Conservation (phyloP, 2,329 filamentous ascomycete species). For the Aureobasidium mangrovei region DNA sequence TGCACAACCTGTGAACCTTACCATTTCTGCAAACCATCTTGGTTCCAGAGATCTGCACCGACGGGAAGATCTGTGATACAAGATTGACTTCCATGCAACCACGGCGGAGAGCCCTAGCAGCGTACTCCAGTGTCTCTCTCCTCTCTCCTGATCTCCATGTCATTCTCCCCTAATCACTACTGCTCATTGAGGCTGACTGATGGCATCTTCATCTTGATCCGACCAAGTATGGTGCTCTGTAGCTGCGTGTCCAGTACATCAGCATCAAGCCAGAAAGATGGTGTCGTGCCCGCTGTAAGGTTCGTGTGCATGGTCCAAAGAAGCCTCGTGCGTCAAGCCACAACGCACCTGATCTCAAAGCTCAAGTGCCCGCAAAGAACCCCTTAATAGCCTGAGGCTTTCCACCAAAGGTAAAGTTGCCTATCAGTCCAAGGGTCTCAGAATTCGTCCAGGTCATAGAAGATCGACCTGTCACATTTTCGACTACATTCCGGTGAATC, state of each 20-base stretch:
- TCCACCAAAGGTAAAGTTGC: no score
- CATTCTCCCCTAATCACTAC: neutral
- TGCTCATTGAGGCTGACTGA: neutral
- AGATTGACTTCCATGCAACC: constrained; percentile 3
- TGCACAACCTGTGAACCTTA: constrained; percentile 6
- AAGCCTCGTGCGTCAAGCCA: constrained; percentile 12
- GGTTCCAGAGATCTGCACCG: constrained; percentile 5
- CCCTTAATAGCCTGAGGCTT: no score
- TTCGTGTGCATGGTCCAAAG: constrained; percentile 6
- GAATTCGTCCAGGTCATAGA: neutral
- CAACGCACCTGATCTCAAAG: neutral
- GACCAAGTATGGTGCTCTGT: constrained; percentile 4
- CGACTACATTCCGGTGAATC: neutral
- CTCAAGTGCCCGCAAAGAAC: neutral
- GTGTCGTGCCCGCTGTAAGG: neutral
- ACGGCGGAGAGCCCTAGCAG: neutral
- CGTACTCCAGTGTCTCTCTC: neutral
- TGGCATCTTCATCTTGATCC: neutral
- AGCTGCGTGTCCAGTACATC: constrained; percentile 8
- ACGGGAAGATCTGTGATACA: constrained; percentile 12
- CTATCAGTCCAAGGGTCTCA: no score
- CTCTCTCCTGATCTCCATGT: neutral
- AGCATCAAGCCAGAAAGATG: constrained; percentile 4
- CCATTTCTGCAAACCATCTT: constrained; percentile 7
- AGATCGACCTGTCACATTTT: constrained; percentile 5